Evolutionary conservation across 352 stramenopile species (phyloP).

Genomic region (Stramenopiles sp.): DNA sequence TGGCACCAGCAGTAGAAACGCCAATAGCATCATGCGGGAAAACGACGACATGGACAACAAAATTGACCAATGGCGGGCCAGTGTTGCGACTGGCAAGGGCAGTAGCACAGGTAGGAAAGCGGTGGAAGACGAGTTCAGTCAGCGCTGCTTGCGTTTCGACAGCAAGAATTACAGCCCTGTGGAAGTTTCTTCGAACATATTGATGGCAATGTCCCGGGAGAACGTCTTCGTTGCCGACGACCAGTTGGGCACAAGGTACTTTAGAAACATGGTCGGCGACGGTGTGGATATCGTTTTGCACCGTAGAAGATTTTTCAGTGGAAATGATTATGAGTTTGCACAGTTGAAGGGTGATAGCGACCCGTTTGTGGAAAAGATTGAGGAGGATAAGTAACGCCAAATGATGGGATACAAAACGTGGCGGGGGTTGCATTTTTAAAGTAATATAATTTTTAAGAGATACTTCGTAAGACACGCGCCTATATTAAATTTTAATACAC

Average conservation of each 20-base stretch:
- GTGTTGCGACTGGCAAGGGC: constrained; percentile 1
- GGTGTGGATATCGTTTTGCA: constrained; percentile 11
- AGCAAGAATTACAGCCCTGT: not conserved
- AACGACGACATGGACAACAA: constrained; percentile 4
- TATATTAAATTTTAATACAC: too few relatives aligned
- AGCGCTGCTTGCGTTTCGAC: not conserved
- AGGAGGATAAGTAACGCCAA: not conserved
- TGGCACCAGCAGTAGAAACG: not conserved
- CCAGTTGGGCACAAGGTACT: not conserved
- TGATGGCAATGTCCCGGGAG: not conserved
- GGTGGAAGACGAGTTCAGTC: constrained; percentile 2
- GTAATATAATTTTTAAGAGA: too few relatives aligned
- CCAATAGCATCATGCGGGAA: not conserved
- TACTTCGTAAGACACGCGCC: too few relatives aligned
- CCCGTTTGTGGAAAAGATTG: not conserved
- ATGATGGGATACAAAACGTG: too few relatives aligned
- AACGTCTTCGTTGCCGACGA: not conserved
- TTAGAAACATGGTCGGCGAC: constrained; percentile 10
- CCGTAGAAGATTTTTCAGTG: not conserved
- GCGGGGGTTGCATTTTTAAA: too few relatives aligned
- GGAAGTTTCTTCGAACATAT: not conserved
- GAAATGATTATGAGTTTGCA: constrained; percentile 10
- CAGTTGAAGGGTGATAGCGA: not conserved
- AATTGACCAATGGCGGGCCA: constrained; percentile 11
- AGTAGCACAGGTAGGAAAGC: not conserved